Evolutionary conservation across 179 eudicot genomes (phyloP).

Genomic region (Gypsophila paniculata): DNA sequence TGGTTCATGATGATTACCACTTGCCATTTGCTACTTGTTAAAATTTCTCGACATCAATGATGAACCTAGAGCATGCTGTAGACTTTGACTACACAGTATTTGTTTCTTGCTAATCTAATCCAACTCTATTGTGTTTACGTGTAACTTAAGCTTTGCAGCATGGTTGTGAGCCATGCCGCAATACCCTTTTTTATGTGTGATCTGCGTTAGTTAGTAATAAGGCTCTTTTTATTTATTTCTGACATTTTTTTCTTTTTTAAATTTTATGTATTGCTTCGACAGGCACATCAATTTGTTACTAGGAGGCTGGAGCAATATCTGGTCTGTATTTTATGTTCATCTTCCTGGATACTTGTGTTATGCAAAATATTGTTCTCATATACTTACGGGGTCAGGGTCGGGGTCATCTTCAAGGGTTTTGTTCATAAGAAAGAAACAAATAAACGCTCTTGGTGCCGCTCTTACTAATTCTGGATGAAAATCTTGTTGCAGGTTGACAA

Average conservation of each 20-base stretch:
- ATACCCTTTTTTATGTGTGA: not conserved
- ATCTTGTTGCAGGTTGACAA: constrained; percentile 68
- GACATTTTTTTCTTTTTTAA: not conserved
- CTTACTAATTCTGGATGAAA: constrained; percentile 13
- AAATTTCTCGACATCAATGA: not conserved
- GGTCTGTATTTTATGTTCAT: constrained; percentile 41
- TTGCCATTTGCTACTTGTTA: not conserved
- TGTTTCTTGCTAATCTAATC: not conserved
- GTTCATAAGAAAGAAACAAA: not conserved
- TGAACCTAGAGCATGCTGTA: not conserved
- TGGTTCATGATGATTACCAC: not conserved
- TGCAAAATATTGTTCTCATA: not conserved
- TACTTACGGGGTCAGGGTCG: too few relatives aligned
- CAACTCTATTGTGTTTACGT: not conserved
- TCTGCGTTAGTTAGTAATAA: constrained; percentile 4
- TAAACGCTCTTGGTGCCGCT: not conserved
- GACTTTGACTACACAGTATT: not conserved
- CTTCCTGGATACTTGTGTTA: not conserved
- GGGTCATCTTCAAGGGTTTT: not conserved
- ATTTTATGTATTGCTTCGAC: constrained; percentile 15
- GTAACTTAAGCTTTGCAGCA: not conserved
- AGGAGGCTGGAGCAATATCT: constrained; percentile 92
- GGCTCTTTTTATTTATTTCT: not conserved
- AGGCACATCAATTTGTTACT: constrained; percentile 96
- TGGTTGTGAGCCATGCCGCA: not conserved